Conservation (phyloP, 1,284 basidiomycete species). For the Ganoderma leucocontextum region DNA sequence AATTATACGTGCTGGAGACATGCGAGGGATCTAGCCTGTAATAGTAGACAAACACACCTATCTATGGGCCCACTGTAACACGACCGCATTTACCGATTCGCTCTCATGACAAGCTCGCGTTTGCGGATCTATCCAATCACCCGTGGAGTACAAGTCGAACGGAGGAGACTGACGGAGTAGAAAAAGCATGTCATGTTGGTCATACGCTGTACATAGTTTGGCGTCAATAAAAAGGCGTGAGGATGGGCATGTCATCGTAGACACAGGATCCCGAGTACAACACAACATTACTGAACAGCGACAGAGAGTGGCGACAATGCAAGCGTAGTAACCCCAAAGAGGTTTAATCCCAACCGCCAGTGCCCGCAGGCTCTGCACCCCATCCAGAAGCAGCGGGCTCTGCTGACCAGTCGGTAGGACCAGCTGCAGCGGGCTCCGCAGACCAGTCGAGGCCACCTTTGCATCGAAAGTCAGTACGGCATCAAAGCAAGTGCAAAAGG, state of each 20-base stretch:
- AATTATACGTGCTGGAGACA: not conserved
- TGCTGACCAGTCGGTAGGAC: constrained; percentile 84
- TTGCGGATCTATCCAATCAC: not conserved
- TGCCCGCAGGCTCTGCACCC: constrained; percentile 61
- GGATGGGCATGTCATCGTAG: constrained; percentile 32
- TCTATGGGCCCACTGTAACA: not conserved
- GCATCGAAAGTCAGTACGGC: constrained; percentile 17
- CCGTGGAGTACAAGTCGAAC: not conserved
- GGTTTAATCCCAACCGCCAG: constrained; percentile 66
- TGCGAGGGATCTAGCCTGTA: constrained; percentile 18
- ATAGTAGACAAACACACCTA: constrained; percentile 12
- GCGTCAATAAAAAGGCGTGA: constrained; percentile 33
- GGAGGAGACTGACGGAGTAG: not conserved
- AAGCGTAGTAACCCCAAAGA: constrained; percentile 22
- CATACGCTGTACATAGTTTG: constrained; percentile 40
- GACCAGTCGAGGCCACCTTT: constrained; percentile 87
- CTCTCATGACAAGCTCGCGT: not conserved
- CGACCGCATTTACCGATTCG: not conserved
- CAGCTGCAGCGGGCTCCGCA: constrained; percentile 65
- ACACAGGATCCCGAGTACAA: constrained; percentile 36
- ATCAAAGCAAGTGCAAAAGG: constrained; percentile 12
- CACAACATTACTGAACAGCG: constrained; percentile 39
- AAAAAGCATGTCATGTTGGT: constrained; percentile 36
- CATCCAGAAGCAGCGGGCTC: constrained; percentile 72
- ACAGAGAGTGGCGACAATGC: constrained; percentile 34